Percentiles rank a stretch among this genome's conserved stretches.
Conservation (phyloP, 31 red algal species). For the Asparagopsis taxiformis region DNA sequence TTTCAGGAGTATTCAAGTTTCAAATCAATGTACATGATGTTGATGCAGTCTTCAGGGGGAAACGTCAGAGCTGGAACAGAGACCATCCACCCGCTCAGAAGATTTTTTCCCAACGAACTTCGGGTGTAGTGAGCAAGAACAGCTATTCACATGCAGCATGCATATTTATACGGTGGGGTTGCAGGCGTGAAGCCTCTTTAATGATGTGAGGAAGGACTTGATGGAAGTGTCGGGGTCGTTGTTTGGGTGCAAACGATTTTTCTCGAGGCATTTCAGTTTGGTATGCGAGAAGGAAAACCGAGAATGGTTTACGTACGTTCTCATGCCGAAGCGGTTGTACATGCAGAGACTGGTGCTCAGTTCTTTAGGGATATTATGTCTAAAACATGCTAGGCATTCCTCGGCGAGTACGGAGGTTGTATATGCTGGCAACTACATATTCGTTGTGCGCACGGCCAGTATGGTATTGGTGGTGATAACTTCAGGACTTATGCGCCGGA, state of each 20-base stretch:
- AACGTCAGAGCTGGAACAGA: conserved; percentile 54
- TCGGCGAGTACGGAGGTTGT: conserved; percentile 59
- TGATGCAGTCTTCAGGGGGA: conserved; percentile 27
- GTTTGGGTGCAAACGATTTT: conserved; percentile 33
- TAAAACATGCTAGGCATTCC: conserved; percentile 63
- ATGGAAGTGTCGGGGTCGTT: conserved; percentile 34
- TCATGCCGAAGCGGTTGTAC: conserved; percentile 43
- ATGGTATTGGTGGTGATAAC: conserved; percentile 55
- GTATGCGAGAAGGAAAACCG: conserved; percentile 40
- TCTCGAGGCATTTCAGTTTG: conserved; percentile 36
- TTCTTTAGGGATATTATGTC: conserved; percentile 71
- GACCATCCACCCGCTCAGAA: conserved; percentile 48
- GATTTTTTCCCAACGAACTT: conserved; percentile 51
- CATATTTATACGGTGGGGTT: conserved; percentile 53
- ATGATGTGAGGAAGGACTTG: conserved; percentile 29
- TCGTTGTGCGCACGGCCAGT: not conserved
- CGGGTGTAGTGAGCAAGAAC: conserved; percentile 7
- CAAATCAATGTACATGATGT: conserved; percentile 53
- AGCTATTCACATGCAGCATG: conserved; percentile 47
- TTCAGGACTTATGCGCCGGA: conserved; percentile 62
- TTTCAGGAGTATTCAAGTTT: conserved; percentile 51
- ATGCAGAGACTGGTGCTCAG: conserved; percentile 71
- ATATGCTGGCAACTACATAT: conserved; percentile 67
- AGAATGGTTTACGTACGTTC: conserved; percentile 73
- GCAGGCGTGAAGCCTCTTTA: conserved; percentile 24